Conservation (phyloP, 352 stramenopile genomes). For the Pythium chondricola region DNA sequence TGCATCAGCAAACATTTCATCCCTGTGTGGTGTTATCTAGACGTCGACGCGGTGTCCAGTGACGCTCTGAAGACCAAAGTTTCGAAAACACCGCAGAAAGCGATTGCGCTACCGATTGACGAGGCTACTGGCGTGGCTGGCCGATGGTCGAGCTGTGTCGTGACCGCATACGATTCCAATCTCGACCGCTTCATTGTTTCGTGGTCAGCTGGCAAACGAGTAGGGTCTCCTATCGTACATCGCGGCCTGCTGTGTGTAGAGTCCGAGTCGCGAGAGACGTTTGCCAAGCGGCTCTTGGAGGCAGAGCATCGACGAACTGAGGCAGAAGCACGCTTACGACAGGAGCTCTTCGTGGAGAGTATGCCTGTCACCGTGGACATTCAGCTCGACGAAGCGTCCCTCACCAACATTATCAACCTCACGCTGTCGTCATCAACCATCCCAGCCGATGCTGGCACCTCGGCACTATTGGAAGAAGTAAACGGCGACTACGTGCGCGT, state of each 20-base stretch:
- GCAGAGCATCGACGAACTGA: constrained; percentile 42
- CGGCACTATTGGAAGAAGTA: constrained; percentile 81
- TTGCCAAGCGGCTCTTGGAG: constrained; percentile 33
- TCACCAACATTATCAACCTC: constrained; percentile 68
- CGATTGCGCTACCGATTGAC: constrained; percentile 55
- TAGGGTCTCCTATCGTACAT: constrained; percentile 61
- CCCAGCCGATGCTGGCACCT: constrained; percentile 44
- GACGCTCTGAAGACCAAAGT: constrained; percentile 3
- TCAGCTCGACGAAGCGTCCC: constrained; percentile 59
- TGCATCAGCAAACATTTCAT: constrained; percentile 49
- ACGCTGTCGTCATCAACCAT: constrained; percentile 55
- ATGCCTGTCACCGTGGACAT: constrained; percentile 68
- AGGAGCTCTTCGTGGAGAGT: constrained; percentile 62
- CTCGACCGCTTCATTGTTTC: constrained; percentile 58
- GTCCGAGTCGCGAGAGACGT: constrained; percentile 36
- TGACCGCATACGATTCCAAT: constrained; percentile 52
- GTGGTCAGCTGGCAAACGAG: constrained; percentile 67
- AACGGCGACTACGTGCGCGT: constrained; percentile 89
- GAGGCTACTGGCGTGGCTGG: constrained; percentile 41
- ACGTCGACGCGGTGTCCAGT: constrained; percentile 29
- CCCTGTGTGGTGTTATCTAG: constrained; percentile 68
- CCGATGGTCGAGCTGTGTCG: constrained; percentile 73
- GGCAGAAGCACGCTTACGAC: constrained; percentile 55
- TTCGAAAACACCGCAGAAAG: constrained; percentile 33
- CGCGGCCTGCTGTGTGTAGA: constrained; percentile 60